phyloP scores from a whole-genome alignment of 495 filamentous ascomycete species.

The Neurospora cerealis region DNA sequence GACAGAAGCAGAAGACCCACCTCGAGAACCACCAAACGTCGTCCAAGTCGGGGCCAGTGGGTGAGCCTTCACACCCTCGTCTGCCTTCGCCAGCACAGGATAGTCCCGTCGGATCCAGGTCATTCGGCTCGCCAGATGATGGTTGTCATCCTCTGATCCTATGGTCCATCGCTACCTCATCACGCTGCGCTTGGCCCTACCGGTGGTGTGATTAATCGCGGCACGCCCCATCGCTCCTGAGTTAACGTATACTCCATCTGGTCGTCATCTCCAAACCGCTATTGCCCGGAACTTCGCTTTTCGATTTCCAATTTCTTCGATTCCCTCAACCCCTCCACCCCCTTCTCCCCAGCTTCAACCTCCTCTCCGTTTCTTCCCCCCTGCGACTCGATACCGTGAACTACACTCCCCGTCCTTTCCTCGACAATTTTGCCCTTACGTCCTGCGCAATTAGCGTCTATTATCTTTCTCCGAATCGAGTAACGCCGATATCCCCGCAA shows the following conservation, averaged over 20 bases:
- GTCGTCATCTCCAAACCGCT: background rate
- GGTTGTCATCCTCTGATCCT: background rate
- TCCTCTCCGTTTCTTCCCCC: background rate
- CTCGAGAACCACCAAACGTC: background rate
- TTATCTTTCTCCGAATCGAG: background rate
- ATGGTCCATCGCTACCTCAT: background rate
- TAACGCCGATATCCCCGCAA: background rate
- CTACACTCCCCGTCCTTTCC: background rate
- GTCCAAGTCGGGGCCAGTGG: background rate
- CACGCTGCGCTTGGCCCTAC: background rate
- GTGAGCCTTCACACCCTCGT: background rate
- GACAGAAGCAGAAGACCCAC: background rate
- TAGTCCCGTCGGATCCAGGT: background rate
- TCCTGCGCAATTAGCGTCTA: background rate
- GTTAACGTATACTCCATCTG: background rate
- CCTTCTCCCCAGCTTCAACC: background rate
- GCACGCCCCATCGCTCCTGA: background rate
- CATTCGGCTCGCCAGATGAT: background rate
- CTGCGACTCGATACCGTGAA: background rate
- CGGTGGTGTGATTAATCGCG: background rate
- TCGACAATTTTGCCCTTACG: background rate
- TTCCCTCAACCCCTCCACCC: background rate
- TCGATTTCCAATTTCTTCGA: background rate
- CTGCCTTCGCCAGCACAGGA: background rate
- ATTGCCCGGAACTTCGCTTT: background rate